A percentile compares a stretch with the other conserved stretches of the same genome.
Conservation (phyloP, 2,329 filamentous ascomycete species). For the Atkinsonella texensis region DNA sequence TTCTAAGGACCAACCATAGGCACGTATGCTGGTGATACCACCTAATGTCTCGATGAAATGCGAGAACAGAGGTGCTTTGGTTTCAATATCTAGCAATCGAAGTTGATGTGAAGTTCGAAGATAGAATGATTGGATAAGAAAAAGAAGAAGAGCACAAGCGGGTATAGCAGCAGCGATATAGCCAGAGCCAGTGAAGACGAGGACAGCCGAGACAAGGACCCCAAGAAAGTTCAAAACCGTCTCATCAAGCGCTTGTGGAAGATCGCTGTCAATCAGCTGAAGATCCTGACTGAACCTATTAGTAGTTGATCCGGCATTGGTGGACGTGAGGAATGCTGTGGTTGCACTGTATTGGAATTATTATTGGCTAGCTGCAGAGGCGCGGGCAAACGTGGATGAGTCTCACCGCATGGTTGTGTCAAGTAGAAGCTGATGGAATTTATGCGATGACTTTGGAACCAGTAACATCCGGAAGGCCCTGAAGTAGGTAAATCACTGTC, state of each 20-base stretch:
- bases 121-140: slow-evolving; percentile 18
- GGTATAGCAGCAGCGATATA: slow-evolving; percentile 36
- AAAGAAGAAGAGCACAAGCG: slow-evolving; percentile 13
- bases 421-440: slow-evolving; percentile 13
- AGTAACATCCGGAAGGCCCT: slow-evolving; percentile 13
- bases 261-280: slow-evolving; percentile 23
- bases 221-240: slow-evolving; percentile 12
- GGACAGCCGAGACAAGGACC: slow-evolving; percentile 16
- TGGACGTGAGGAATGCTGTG: slow-evolving; percentile 22
- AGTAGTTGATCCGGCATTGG: slow-evolving; percentile 22
- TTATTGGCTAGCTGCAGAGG: background rate
- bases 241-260: slow-evolving; percentile 20
- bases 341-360: slow-evolving; percentile 9
- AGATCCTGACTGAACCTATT: slow-evolving; percentile 30
- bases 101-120: slow-evolving; percentile 21
- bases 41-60: slow-evolving; percentile 16
- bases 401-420: slow-evolving; percentile 18
- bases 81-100: slow-evolving; percentile 19
- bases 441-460: slow-evolving; percentile 16
- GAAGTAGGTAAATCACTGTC: background rate
- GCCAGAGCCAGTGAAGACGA: slow-evolving; percentile 34
- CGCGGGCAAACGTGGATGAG: background rate
- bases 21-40: slow-evolving; percentile 20
- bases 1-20: slow-evolving; percentile 18
- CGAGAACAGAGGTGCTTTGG: slow-evolving; percentile 17